Evolutionary conservation across 768 basidiomycete genomes (phyloP), one percentile per base, ranked within the genome.

Genomic region (Mycena polygramma): DNA sequence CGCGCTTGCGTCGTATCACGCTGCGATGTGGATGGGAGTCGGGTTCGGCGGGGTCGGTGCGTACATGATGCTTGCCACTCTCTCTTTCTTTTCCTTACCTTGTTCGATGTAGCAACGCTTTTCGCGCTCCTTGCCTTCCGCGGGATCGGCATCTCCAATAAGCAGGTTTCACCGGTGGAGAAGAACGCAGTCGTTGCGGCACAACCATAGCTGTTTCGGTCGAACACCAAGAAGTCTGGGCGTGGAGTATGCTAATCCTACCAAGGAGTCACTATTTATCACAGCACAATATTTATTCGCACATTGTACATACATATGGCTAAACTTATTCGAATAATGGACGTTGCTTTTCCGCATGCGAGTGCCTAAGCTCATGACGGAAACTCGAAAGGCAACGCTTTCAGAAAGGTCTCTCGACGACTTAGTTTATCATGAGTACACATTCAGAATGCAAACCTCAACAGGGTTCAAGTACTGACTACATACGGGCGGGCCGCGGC

Each of bases 1-100:
- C 37, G 48, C 58, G 48, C 59, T 73, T 30, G 30, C 17, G 26
- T 60, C 71, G 54, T 73, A 73, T 22, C 71, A 73, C 1, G 71
- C 68, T 15, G 71, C 68, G 54, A 73, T 66, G 58, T 73, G 71
- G 71, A 69, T 55, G 43, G 71, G 67, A 15, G 62, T 65, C 0
- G 71, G 52, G 37, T 72, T 72, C 35, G 67, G 71, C 7, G 69
- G 63, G 17, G 5, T 70, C 8, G 69, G 69, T 65, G 43, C 1
- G 69, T 69, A 6, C 24, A 49, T 14, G 36, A n/a, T 41, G 10
- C 11, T 37, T 26, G 35, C 30, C 30, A 30, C 30, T 30, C 7
- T 26, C 54, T 36, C 4, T 4, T 39, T 58, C 20, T 39, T 30
- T 57, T 46, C 24, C 13, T 43, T 9, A 24, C 15, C 45, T 46